phyloP scores from a whole-genome alignment of 176 grass and related monocot species.

The Chloris gayana region DNA sequence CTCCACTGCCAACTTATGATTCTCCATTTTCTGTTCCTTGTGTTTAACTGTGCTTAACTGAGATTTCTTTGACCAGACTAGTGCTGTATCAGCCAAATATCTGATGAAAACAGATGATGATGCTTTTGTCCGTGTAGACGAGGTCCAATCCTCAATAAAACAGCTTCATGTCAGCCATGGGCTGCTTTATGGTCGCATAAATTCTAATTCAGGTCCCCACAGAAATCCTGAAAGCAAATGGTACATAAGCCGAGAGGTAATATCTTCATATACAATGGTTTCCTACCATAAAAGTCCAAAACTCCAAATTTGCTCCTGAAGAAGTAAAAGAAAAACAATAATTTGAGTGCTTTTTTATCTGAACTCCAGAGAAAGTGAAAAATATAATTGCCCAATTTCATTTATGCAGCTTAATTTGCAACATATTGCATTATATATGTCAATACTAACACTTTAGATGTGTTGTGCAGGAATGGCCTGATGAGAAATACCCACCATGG shows the following conservation, averaged over 20 bases:
- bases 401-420: slow-evolving; percentile 19
- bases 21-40: slow-evolving; percentile 18
- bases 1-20: slow-evolving; percentile 9
- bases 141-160: slow-evolving; percentile 66
- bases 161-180: slow-evolving; percentile 60
- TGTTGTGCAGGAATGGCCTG: slow-evolving; percentile 85
- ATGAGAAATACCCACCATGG: slow-evolving; percentile 91
- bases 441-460: slow-evolving; percentile 29
- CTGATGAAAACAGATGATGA: slow-evolving; percentile 99
- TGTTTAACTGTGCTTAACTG: slow-evolving; percentile 23
- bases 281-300: slow-evolving; percentile 4
- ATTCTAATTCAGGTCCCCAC: slow-evolving; percentile 68
- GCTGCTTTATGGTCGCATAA: slow-evolving; percentile 85
- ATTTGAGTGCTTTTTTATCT: background rate
- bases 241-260: slow-evolving; percentile 85
- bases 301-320: background rate
- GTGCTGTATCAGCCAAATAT: slow-evolving; percentile 69
- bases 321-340: slow-evolving; percentile 25
- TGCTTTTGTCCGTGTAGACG: slow-evolving; percentile 94
- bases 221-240: slow-evolving; percentile 84
- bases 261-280: slow-evolving; percentile 30
- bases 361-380: background rate
- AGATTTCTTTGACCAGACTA: slow-evolving; percentile 49
- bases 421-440: background rate
- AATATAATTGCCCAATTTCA: background rate